Conservation (phyloP, 2,329 filamentous ascomycete genomes). For the Zelopaecilomyces penicillatus region DNA sequence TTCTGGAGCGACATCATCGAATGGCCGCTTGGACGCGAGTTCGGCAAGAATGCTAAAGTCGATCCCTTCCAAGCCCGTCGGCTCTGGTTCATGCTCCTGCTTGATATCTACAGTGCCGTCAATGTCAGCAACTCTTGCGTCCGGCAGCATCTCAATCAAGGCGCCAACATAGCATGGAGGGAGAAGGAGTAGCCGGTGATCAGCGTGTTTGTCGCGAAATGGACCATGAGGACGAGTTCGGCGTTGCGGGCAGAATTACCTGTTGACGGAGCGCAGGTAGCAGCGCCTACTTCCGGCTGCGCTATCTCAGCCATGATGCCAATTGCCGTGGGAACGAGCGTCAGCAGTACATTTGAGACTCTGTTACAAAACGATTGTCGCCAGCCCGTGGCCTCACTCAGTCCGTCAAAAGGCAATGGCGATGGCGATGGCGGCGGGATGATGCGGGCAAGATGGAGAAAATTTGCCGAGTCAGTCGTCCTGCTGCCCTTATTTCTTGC, state of each 20-base stretch:
- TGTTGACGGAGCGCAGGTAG: slow-evolving; percentile 20
- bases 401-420: slow-evolving; percentile 6
- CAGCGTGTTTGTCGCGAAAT: too few species aligned
- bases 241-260: slow-evolving; percentile 18
- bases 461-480: slow-evolving; percentile 34
- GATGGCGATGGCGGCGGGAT: slow-evolving; percentile 16
- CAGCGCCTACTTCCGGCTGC: slow-evolving; percentile 26
- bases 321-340: slow-evolving; percentile 19
- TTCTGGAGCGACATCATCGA: slow-evolving; percentile 20
- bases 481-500: slow-evolving; percentile 33
- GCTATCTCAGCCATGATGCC: slow-evolving; percentile 34
- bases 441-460: slow-evolving; percentile 28
- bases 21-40: slow-evolving; percentile 29
- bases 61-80: slow-evolving; percentile 22
- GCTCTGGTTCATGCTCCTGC: slow-evolving; percentile 27
- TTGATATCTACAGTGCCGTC: slow-evolving; percentile 24
- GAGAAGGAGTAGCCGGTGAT: too few species aligned
- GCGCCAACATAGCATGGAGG: too few species aligned
- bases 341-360: slow-evolving; percentile 15
- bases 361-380: slow-evolving; percentile 11
- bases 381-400: slow-evolving; percentile 2
- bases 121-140: slow-evolving; percentile 16
- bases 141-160: too few species aligned
- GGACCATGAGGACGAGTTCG: too few species aligned
- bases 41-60: slow-evolving; percentile 28